Evolutionary conservation across 495 filamentous ascomycete species (phyloP).

Genomic region (Jackrogersella multiformis): DNA sequence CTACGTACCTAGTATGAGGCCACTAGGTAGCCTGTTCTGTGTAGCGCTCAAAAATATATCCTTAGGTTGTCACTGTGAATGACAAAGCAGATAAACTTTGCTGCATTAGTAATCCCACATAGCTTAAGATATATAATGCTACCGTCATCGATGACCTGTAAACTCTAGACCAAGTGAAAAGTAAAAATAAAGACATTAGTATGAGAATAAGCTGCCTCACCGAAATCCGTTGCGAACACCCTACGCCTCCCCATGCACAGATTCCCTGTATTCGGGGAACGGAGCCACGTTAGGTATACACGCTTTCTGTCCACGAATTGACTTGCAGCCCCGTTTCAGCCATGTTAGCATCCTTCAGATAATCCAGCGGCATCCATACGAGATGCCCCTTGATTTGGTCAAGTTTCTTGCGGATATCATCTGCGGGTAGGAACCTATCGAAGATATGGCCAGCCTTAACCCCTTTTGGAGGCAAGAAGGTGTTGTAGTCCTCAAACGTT

Average conservation of each 20-base stretch:
- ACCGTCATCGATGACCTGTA: not conserved
- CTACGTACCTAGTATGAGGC: no score
- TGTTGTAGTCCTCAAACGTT: slow-evolving; percentile 89
- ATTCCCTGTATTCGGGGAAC: not conserved
- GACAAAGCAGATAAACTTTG: not conserved
- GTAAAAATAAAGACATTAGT: no score
- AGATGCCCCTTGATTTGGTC: slow-evolving; percentile 86
- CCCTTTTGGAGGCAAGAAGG: slow-evolving; percentile 72
- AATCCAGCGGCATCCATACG: slow-evolving; percentile 95
- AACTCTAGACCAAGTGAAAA: not conserved
- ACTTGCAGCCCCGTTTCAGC: slow-evolving; percentile 79
- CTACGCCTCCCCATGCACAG: not conserved
- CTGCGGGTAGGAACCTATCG: slow-evolving; percentile 73
- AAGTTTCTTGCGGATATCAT: slow-evolving; percentile 77
- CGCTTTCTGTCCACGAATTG: slow-evolving; percentile 60
- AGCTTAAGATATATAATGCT: not conserved
- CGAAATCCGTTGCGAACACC: not conserved
- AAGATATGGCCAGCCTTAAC: slow-evolving; percentile 86
- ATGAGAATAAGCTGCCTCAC: not conserved
- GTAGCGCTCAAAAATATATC: no score
- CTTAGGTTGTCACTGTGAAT: not conserved
- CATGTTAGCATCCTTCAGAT: slow-evolving; percentile 85
- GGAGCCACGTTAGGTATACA: slow-evolving; percentile 51
- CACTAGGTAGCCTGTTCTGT: no score
- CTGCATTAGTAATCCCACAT: not conserved